Evolutionary conservation across 1,284 basidiomycete genomes (phyloP).

Genomic region (Ceratobasidium sp.): DNA sequence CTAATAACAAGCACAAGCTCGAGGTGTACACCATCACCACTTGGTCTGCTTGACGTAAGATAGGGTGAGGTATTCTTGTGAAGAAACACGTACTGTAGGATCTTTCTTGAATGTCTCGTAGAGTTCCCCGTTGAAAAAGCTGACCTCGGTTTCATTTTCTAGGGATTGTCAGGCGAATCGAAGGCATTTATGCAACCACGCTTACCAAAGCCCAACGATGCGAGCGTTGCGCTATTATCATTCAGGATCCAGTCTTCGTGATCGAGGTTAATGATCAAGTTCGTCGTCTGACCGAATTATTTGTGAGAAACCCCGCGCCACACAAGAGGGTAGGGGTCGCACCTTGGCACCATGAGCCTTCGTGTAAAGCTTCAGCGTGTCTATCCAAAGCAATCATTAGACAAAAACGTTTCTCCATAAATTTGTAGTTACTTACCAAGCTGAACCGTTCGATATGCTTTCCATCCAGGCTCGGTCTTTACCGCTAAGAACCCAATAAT

Average conservation of each 20-base stretch:
- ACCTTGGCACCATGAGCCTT: constrained; percentile 94
- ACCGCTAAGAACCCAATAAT: constrained; percentile 50
- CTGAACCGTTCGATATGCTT: constrained; percentile 74
- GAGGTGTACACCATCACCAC: constrained; percentile 54
- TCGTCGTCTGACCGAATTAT: constrained; percentile 69
- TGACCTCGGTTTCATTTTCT: constrained; percentile 96
- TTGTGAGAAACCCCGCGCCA: constrained; percentile 1
- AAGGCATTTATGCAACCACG: constrained; percentile 39
- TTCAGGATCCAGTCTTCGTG: constrained; percentile 89
- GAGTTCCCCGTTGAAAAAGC: constrained; percentile 78
- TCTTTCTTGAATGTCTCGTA: constrained; percentile 82
- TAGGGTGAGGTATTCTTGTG: background rate
- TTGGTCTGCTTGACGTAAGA: constrained; percentile 53
- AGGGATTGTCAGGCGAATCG: constrained; percentile 32
- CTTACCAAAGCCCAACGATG: constrained; percentile 75
- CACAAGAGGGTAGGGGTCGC: constrained; percentile 31
- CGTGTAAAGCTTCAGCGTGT: constrained; percentile 93
- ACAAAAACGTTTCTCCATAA: background rate
- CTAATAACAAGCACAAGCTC: background rate
- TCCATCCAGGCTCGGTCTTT: constrained; percentile 77
- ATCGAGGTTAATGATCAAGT: constrained; percentile 93
- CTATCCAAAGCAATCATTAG: constrained; percentile 52
- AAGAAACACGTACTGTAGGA: constrained; percentile 65
- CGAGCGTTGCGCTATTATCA: constrained; percentile 68
- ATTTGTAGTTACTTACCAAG: constrained; percentile 60